Percentiles rank a stretch among this genome's conserved stretches.
phyloP scores from a whole-genome alignment of 1,284 basidiomycete species.

The Clitocybe nebularis region DNA sequence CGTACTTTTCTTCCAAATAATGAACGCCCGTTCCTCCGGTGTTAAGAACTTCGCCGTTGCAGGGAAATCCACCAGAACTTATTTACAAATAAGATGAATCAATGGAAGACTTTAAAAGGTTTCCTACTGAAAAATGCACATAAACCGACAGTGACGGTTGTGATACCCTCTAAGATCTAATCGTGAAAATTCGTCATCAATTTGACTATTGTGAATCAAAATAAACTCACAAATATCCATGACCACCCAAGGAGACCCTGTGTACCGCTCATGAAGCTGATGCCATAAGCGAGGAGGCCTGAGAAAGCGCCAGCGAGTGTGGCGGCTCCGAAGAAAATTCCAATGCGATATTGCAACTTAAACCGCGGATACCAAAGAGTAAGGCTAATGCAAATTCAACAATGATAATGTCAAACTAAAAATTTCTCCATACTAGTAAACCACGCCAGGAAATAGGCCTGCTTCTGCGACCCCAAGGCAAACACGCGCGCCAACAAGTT shows the following conservation, averaged over 20 bases:
- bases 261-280: slow-evolving; percentile 43
- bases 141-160: slow-evolving; percentile 43
- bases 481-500: slow-evolving; percentile 56
- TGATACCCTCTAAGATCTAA: slow-evolving; percentile 54
- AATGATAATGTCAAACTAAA: neutral
- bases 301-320: slow-evolving; percentile 44
- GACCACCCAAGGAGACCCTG: slow-evolving; percentile 37
- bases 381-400: slow-evolving; percentile 25
- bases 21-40: slow-evolving; percentile 53
- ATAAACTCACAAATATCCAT: slow-evolving; percentile 43
- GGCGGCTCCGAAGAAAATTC: slow-evolving; percentile 48
- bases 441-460: slow-evolving; percentile 66
- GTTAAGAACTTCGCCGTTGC: slow-evolving; percentile 54
- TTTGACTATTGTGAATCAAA: neutral
- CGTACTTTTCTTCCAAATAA: slow-evolving; percentile 62
- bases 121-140: slow-evolving; percentile 40
- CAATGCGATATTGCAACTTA: slow-evolving; percentile 45
- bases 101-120: neutral
- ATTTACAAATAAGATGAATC: neutral
- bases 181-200: neutral
- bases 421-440: slow-evolving; percentile 44
- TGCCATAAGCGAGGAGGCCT: slow-evolving; percentile 40
- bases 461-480: slow-evolving; percentile 66
- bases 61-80: slow-evolving; percentile 59
- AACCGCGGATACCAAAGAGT: slow-evolving; percentile 53